Evolutionary conservation across 345 rosid species (phyloP), one percentile per base, ranked within the genome.

Genomic region (Eucalyptus grandis): DNA sequence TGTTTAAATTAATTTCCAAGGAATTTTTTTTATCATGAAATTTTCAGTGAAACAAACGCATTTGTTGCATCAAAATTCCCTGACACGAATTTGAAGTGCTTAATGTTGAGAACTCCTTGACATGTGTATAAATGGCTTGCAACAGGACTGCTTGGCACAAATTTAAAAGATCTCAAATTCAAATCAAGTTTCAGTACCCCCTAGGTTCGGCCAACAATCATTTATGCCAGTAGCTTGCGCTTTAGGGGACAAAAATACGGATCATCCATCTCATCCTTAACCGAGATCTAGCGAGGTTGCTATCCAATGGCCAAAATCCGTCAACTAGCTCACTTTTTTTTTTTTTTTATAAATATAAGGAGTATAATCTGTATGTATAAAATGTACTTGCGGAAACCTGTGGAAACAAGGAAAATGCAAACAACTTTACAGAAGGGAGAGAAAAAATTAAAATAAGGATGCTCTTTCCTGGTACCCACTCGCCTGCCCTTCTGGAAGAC

Each of bases 31-130:
- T 27, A 27, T 60, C 4, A 60, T 60, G n/a, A 27, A 27, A 6
- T 60, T 60, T 27, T 60, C 1, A 60, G 9, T 13, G 1, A 60
- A 60, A 60, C 1, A 6, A 60, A 27, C 2, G 69, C 0, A 27
- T 0, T 0, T 27, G 2, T n/a, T 1, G 17, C 5, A 15, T n/a
- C 34, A n/a, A 65, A 65, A 65, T n/a, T 60, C 0, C 14, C 6
- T 6, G 4, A 27, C 8, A 3, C 0, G 8, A 12, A 12, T 27
- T 60, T 60, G 8, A 60, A 27, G 15, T 6, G 31, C 16, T 60
- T 60, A 14, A 60, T 8, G 14, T 26, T 26, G 13, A 26, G 65
- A 58, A 58, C 14, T 58, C 14, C 65, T 58, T 58, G n/a, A 58
- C 14, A 9, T 12, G 14, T 10, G 65, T 10, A 24, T 56, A 24